Percentiles rank a stretch among this genome's conserved stretches.
Conservation (phyloP, 2,329 filamentous ascomycete species). For the Pseudophaeomoniella oleicola region DNA sequence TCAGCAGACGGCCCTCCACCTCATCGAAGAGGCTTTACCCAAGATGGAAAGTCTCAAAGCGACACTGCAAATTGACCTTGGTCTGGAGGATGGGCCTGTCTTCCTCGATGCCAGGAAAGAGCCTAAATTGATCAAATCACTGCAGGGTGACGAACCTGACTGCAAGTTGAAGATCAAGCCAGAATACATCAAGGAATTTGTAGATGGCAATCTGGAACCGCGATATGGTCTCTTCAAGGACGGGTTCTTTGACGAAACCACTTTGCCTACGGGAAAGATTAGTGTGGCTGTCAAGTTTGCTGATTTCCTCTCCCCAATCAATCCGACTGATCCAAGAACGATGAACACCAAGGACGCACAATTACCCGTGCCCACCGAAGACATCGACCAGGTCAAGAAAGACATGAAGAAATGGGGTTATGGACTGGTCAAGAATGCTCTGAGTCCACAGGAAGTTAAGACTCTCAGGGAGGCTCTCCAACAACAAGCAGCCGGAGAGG, state of each 20-base stretch:
- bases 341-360: conserved; percentile 25
- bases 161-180: conserved; percentile 12
- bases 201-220: conserved; percentile 13
- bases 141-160: conserved; percentile 11
- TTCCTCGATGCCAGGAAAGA: conserved; percentile 13
- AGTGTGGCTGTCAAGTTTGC: conserved; percentile 14
- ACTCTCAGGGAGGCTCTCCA: conserved; percentile 12
- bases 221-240: conserved; percentile 15
- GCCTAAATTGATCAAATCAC: conserved; percentile 9
- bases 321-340: conserved; percentile 7
- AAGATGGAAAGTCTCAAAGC: conserved; percentile 2
- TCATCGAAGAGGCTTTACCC: neutral
- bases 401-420: conserved; percentile 16
- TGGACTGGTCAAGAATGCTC: conserved; percentile 14
- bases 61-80: conserved; percentile 4
- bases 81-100: conserved; percentile 7
- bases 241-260: conserved; percentile 10
- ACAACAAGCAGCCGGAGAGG: conserved; percentile 14
- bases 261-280: conserved; percentile 12
- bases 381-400: conserved; percentile 14
- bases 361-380: conserved; percentile 19
- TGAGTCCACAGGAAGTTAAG: conserved; percentile 11
- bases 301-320: conserved; percentile 11
- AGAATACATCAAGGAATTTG: conserved; percentile 13
- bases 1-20: neutral